A percentile compares a stretch with the other conserved stretches of the same genome.
These are phyloP conservation scores for Beta corolliflora DNA, from an alignment of 179 eudicot genomes.

Conservation along the genomic window DNA sequence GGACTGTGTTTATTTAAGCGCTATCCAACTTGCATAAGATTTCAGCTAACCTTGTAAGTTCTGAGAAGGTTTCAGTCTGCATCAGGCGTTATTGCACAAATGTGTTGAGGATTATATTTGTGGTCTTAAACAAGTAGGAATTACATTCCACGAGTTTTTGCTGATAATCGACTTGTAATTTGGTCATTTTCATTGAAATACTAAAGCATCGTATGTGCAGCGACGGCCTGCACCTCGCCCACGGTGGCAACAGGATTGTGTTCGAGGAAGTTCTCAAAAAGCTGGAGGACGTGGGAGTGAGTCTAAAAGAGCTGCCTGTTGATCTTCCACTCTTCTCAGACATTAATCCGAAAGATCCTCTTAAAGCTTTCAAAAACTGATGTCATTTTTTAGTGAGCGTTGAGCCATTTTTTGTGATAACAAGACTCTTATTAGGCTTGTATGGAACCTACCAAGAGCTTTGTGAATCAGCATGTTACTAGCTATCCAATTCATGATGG, in stretches of 20 bases:
- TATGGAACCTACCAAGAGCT: neutral
- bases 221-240: constrained; percentile 81
- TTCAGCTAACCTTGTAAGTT: too few species aligned
- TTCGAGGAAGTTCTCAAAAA: constrained; percentile 61
- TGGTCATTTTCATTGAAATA: neutral
- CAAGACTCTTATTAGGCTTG: neutral
- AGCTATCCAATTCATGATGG: neutral
- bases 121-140: too few species aligned
- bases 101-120: too few species aligned
- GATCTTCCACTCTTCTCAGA: constrained; percentile 66
- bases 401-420: constrained; percentile 2
- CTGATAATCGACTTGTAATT: neutral
- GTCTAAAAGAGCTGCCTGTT: constrained; percentile 56
- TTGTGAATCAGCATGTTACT: neutral
- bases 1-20: too few species aligned
- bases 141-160: too few species aligned
- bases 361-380: constrained; percentile 43
- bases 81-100: too few species aligned
- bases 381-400: constrained; percentile 17
- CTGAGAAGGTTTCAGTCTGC: too few species aligned
- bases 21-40: too few species aligned
- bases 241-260: constrained; percentile 60
- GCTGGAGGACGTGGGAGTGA: constrained; percentile 51
- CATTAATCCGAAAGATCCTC: constrained; percentile 64
- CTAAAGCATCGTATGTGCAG: constrained; percentile 26